Conservation (phyloP, 129 eudicot species). For the Scalesia atractyloides region DNA sequence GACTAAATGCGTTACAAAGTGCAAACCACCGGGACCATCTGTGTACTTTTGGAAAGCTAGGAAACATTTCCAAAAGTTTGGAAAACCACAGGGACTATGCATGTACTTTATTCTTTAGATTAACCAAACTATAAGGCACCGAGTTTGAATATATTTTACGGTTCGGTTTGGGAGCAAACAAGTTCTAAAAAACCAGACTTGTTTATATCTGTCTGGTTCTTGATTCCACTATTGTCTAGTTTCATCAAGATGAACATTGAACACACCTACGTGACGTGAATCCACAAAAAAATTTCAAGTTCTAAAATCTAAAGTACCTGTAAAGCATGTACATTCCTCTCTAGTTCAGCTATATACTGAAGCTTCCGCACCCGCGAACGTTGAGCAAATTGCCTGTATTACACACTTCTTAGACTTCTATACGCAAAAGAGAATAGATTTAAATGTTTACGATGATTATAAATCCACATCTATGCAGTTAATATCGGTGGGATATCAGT, state of each 20-base stretch:
- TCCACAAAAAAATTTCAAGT: background rate
- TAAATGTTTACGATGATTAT: background rate
- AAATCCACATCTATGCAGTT: background rate
- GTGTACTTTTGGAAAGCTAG: too few species aligned
- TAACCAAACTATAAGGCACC: background rate
- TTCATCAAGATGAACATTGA: background rate
- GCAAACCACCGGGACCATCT: too few species aligned
- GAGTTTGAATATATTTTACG: background rate
- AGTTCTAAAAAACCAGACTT: background rate
- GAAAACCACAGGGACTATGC: too few species aligned
- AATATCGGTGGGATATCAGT: too few species aligned
- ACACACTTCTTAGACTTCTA: constrained; percentile 18
- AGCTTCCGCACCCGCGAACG: constrained; percentile 87
- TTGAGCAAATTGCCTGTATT: constrained; percentile 79
- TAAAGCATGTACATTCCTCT: constrained; percentile 69
- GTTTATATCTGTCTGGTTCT: background rate
- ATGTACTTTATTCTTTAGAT: too few species aligned
- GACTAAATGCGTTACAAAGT: too few species aligned
- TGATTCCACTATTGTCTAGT: background rate
- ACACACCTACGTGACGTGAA: background rate
- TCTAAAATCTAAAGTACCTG: constrained; percentile 49
- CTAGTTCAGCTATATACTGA: constrained; percentile 88
- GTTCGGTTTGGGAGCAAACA: background rate
- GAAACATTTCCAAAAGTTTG: too few species aligned
- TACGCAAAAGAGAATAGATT: background rate